These are phyloP conservation scores for Umbilicus rupestris DNA, from an alignment of 164 flowering plant genomes.

Conservation along the genomic window DNA sequence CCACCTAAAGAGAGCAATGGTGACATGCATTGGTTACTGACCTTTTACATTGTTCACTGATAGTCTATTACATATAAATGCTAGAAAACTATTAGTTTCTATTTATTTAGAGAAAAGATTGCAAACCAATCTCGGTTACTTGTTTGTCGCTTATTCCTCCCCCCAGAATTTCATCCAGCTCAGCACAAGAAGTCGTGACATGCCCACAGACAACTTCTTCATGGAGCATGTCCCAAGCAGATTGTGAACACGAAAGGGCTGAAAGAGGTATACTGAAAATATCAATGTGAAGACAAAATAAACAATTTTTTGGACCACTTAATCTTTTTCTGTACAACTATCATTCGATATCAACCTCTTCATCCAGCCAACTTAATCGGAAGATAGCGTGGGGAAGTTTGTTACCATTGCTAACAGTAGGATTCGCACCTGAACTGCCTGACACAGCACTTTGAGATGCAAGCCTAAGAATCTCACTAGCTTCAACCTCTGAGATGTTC, in stretches of 20 bases:
- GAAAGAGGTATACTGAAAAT: neutral
- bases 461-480: conserved; percentile 40
- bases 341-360: neutral
- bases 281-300: conserved; percentile 2
- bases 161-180: conserved; percentile 70
- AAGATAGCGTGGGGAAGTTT: neutral
- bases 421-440: conserved; percentile 21
- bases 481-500: conserved; percentile 45
- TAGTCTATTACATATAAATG: neutral
- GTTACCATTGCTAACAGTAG: conserved; percentile 41
- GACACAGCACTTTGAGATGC: conserved; percentile 25
- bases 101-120: neutral
- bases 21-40: neutral
- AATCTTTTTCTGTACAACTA: neutral
- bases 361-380: neutral
- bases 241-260: conserved; percentile 50
- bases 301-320: neutral
- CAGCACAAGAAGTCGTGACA: conserved; percentile 77
- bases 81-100: neutral
- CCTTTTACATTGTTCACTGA: neutral
- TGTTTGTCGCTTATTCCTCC: conserved; percentile 88
- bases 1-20: conserved; percentile 55
- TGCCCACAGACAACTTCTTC: conserved; percentile 47
- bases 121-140: conserved; percentile 91
- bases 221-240: conserved; percentile 87